Conservation (phyloP, 345 rosid species). For the Lenwebbia sp. region DNA sequence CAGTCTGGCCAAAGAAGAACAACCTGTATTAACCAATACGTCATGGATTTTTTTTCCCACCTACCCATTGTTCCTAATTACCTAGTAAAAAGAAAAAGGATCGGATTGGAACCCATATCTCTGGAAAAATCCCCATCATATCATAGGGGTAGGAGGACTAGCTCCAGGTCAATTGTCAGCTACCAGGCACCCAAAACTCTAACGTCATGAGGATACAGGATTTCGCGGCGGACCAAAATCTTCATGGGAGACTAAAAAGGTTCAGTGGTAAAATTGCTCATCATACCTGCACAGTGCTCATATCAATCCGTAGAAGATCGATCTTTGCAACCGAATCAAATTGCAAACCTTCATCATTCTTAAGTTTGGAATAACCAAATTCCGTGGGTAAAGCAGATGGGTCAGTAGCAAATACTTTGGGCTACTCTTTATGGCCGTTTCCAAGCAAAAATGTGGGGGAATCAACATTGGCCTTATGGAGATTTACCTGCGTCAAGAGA, state of each 20-base stretch:
- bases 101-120: neutral
- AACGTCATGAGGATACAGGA: neutral
- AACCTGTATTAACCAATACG: neutral
- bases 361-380: slow-evolving; percentile 15
- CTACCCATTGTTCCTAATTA: neutral
- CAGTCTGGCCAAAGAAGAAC: neutral
- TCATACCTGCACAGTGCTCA: slow-evolving; percentile 61
- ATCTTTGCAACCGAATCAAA: slow-evolving; percentile 55
- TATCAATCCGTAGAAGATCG: slow-evolving; percentile 37
- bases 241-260: neutral
- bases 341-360: slow-evolving; percentile 48
- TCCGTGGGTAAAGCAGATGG: slow-evolving; percentile 5
- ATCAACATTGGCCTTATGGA: neutral
- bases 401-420: slow-evolving; percentile 15
- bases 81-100: neutral
- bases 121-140: neutral
- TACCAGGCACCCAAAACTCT: neutral
- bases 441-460: slow-evolving; percentile 17
- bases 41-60: neutral
- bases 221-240: neutral
- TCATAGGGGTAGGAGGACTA: neutral
- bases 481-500: slow-evolving; percentile 23
- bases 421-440: slow-evolving; percentile 16
- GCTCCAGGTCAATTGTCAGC: neutral
- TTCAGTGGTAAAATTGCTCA: neutral